Conservation (phyloP, 2,329 filamentous ascomycete species). For the Proliferodiscus dingleyae region DNA sequence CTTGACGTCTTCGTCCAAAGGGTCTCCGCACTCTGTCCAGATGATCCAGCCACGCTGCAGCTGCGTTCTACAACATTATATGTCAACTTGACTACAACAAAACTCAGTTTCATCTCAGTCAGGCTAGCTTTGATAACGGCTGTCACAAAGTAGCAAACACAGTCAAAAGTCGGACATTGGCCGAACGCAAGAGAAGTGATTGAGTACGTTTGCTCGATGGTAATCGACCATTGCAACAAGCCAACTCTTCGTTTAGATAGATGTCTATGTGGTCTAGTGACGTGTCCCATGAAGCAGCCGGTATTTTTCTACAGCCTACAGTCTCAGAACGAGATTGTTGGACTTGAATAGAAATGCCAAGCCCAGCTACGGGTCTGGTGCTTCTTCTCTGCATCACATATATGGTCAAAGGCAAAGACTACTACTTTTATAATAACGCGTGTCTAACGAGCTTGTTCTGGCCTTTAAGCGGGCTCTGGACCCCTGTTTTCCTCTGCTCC, state of each 20-base stretch:
- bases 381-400: conserved; percentile 11
- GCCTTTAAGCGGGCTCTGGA: conserved; percentile 1
- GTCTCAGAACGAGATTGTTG: conserved; percentile 13
- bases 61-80: conserved; percentile 18
- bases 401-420: conserved; percentile 13
- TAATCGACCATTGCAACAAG: conserved; percentile 11
- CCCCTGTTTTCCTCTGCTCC: conserved; percentile 3
- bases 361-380: conserved; percentile 5
- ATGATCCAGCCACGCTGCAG: conserved; percentile 18
- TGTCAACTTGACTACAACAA: conserved; percentile 6
- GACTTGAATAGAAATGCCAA: conserved; percentile 14
- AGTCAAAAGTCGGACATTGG: conserved; percentile 10
- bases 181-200: conserved; percentile 5
- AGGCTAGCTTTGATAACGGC: conserved; percentile 11
- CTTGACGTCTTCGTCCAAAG: conserved; percentile 14
- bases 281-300: conserved; percentile 12
- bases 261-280: conserved; percentile 15
- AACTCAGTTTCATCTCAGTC: conserved; percentile 19
- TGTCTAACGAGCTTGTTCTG: conserved; percentile 8
- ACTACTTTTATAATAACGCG: conserved; percentile 12
- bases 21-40: conserved; percentile 14
- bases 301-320: conserved; percentile 8
- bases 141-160: conserved; percentile 20
- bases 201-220: conserved; percentile 17
- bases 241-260: conserved; percentile 3